Percentiles rank a stretch among this genome's conserved stretches.
Evolutionary conservation across 1,284 basidiomycete species (phyloP).

Genomic region (Papiliotrema laurentii): DNA sequence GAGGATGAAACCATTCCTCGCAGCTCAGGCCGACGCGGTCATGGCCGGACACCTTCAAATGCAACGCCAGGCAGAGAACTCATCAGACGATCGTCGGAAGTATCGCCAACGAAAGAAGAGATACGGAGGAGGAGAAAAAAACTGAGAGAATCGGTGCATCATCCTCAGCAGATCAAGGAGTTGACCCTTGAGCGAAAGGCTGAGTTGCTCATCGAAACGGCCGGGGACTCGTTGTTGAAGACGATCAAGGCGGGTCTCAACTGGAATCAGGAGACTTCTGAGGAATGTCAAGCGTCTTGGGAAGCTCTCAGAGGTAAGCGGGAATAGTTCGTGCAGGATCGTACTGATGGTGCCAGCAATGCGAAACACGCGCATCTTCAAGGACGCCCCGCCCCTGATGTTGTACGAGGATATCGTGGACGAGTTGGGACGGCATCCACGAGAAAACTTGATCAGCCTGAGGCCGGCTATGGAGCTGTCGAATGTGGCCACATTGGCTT

Average conservation of each 20-base stretch:
- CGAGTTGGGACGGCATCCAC: background rate
- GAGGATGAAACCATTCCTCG: background rate
- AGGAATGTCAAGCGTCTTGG: slow-evolving; percentile 13
- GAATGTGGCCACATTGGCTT: slow-evolving; percentile 31
- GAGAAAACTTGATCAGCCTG: background rate
- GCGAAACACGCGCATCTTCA: slow-evolving; percentile 21
- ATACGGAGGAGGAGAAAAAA: background rate
- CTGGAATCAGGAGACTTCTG: slow-evolving; percentile 3
- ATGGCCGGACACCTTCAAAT: background rate
- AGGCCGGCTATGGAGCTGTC: slow-evolving; percentile 13
- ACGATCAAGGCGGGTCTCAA: slow-evolving; percentile 11
- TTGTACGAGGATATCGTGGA: slow-evolving; percentile 9
- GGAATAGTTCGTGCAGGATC: background rate
- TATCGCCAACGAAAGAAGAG: background rate
- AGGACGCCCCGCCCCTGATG: slow-evolving; percentile 19
- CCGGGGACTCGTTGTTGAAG: slow-evolving; percentile 26
- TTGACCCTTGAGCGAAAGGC: slow-evolving; percentile 21
- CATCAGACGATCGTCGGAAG: background rate
- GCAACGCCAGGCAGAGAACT: background rate
- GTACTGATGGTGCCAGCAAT: slow-evolving; percentile 10
- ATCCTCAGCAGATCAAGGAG: slow-evolving; percentile 14
- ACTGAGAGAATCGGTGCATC: slow-evolving; percentile 20
- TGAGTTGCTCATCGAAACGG: slow-evolving; percentile 20
- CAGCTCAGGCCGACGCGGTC: background rate
- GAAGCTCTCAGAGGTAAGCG: slow-evolving; percentile 19